These are phyloP conservation scores for Chytriomyces hyalinus DNA, from an alignment of 192 early-diverging fungal genomes.

Conservation along the genomic window DNA sequence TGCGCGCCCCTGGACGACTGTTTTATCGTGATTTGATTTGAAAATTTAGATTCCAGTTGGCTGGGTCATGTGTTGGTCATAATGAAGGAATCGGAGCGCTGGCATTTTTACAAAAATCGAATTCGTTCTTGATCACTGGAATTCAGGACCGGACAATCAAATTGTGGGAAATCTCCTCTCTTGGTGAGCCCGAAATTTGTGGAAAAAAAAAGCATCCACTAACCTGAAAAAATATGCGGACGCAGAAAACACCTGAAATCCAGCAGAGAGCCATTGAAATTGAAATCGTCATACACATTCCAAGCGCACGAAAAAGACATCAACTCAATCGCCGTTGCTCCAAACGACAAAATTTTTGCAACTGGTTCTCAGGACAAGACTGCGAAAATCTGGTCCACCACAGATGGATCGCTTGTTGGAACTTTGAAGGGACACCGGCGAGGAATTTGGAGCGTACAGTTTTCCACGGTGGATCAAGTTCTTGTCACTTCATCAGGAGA, in stretches of 20 bases:
- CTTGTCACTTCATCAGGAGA: conserved; percentile 91
- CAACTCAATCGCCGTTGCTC: conserved; percentile 88
- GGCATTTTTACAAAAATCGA: conserved; percentile 70
- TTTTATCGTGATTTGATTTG: conserved; percentile 23
- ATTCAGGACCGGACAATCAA: conserved; percentile 96
- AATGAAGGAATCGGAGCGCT: conserved; percentile 93
- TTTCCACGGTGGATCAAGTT: conserved; percentile 96
- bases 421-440: conserved; percentile 89
- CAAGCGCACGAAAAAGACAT: conserved; percentile 98
- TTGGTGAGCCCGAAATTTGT: conserved; percentile 7
- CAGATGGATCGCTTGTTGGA: conserved; percentile 78
- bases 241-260: conserved; percentile 4
- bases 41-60: conserved; percentile 56
- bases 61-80: conserved; percentile 85
- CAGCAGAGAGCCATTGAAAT: conserved; percentile 42
- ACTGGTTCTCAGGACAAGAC: conserved; percentile 95
- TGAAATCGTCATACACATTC: conserved; percentile 82
- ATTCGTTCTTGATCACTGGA: conserved; percentile 78
- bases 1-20: background rate
- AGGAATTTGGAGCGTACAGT: conserved; percentile 92
- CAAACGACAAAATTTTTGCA: conserved; percentile 91
- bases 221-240: background rate
- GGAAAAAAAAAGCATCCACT: background rate
- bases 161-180: conserved; percentile 77
- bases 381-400: conserved; percentile 70